Evolutionary conservation across 1,139 yeast species (phyloP), one percentile per base, ranked within the genome.

Genomic region (Protomyces arabidopsidicola): DNA sequence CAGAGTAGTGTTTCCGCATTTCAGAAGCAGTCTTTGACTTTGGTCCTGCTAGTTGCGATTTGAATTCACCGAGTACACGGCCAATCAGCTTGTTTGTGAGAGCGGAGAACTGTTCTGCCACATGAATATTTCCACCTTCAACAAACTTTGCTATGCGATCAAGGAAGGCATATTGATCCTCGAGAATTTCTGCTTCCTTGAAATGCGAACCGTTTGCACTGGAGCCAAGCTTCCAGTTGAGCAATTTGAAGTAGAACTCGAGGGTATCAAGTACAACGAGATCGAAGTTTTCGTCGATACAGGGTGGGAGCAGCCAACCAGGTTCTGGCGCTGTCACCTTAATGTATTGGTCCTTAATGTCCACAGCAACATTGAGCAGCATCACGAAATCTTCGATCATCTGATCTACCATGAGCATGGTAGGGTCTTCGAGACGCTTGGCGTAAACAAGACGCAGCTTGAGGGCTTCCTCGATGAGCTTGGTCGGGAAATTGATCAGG

Each of bases 331-430:
- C 81, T 61, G 88, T 81, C 67, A 87, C 84, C 52, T 85, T 85
- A 65, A 80, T 77, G 64, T 85, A 81, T 1, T 88, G 86, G 68
- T 83, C 84, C 72, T 90, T 87, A 54, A 90, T 84, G 67, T 85
- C 88, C 27, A 89, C 79, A 0, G 97, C 95, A 55, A 90, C 79
- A 53, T 84, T 81, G 62, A 91, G 82, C 72, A 90, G 90, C 1
- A 86, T 81, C 68, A 86, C 86, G 72, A 91, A 87, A 73, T 90
- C 97, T 56, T 85, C 93, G 68, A 93, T 83, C 83, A 90, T 88
- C 75, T 91, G 97, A 74, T 93, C 98, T 69, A 93, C 89, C 86
- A 91, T 89, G 91, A 90, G 88, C 83, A 90, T 84, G 0, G 98
- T 90, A 1, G 97, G 97, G 70, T 88, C 88, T 64, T 83, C 84